Evolutionary conservation across 345 rosid species (phyloP).

Genomic region (Tarenaya hassleriana): DNA sequence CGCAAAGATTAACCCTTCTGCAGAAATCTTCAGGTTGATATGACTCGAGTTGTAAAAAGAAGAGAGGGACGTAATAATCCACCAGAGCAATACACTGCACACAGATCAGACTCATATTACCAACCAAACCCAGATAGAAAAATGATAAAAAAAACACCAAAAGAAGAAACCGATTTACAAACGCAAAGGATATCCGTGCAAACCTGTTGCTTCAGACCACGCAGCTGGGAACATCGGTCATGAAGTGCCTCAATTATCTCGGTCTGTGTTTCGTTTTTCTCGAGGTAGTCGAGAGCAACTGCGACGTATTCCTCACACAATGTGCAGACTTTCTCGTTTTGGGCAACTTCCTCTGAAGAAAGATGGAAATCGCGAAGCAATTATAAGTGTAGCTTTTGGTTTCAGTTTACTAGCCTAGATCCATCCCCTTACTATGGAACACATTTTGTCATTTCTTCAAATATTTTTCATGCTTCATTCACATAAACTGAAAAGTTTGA

Average conservation of each 20-base stretch:
- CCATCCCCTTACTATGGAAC: too few relatives aligned
- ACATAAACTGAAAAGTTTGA: too few relatives aligned
- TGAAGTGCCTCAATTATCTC: slow-evolving; percentile 54
- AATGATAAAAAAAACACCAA: too few relatives aligned
- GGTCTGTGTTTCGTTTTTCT: slow-evolving; percentile 63
- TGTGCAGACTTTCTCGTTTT: slow-evolving; percentile 56
- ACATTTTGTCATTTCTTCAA: too few relatives aligned
- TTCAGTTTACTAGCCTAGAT: too few relatives aligned
- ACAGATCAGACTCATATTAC: neutral
- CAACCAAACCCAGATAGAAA: neutral
- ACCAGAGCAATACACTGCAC: slow-evolving; percentile 70
- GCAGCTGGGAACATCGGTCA: slow-evolving; percentile 49
- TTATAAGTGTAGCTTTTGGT: too few relatives aligned
- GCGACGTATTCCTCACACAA: slow-evolving; percentile 74
- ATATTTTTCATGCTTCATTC: too few relatives aligned
- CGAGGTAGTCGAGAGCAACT: slow-evolving; percentile 54
- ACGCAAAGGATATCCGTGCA: too few relatives aligned
- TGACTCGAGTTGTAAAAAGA: slow-evolving; percentile 55
- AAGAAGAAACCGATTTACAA: too few relatives aligned
- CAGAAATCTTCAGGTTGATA: slow-evolving; percentile 61
- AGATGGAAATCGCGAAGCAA: too few relatives aligned
- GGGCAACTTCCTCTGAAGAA: slow-evolving; percentile 32
- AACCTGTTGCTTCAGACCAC: slow-evolving; percentile 48
- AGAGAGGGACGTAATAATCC: slow-evolving; percentile 69
- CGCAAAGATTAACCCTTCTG: slow-evolving; percentile 61